Conservation (phyloP, 1,284 basidiomycete genomes). For the Melampsora abietis-canadensis region DNA sequence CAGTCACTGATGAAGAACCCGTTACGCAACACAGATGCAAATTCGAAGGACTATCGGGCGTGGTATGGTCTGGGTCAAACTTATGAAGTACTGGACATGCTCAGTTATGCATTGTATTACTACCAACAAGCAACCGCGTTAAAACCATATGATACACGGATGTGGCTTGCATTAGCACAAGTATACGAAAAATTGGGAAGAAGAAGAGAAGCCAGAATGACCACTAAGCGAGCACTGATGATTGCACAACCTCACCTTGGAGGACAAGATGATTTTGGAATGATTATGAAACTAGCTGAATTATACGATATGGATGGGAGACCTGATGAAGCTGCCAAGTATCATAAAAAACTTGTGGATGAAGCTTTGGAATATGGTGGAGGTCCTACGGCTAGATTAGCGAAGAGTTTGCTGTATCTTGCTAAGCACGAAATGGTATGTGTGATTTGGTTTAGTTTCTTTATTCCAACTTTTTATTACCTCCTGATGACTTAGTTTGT, state of each 20-base stretch:
- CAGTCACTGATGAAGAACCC: background rate
- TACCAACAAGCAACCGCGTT: conserved; percentile 92
- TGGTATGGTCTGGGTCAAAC: conserved; percentile 99
- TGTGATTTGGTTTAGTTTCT: background rate
- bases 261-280: conserved; percentile 37
- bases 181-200: conserved; percentile 87
- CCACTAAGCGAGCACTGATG: conserved; percentile 39
- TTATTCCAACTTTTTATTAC: background rate
- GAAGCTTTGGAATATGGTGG: conserved; percentile 35
- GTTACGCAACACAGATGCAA: conserved; percentile 65
- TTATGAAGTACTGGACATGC: conserved; percentile 94
- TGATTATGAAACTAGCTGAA: conserved; percentile 38
- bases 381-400: conserved; percentile 37
- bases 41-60: conserved; percentile 91
- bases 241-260: conserved; percentile 40
- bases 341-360: conserved; percentile 38
- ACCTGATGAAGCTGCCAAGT: conserved; percentile 39
- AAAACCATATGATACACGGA: conserved; percentile 89
- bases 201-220: conserved; percentile 34
- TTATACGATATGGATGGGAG: conserved; percentile 36
- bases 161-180: conserved; percentile 91
- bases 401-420: conserved; percentile 41
- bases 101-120: conserved; percentile 91
- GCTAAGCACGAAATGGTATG: conserved; percentile 42
- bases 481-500: background rate